Conservation (phyloP, 352 stramenopile species). For the Phytophthora crassamura region DNA sequence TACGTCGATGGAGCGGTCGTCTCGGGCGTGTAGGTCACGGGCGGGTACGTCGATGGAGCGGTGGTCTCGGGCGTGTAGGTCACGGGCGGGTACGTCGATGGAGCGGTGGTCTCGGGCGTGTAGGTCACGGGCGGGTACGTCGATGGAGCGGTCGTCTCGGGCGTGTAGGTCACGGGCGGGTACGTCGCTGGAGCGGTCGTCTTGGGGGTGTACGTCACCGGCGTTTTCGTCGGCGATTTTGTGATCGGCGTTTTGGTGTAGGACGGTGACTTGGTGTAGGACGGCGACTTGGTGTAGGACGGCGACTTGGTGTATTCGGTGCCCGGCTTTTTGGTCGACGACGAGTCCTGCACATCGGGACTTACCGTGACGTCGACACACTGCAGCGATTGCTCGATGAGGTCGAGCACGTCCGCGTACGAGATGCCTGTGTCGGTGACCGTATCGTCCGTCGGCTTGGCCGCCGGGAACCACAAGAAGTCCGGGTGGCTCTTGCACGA, state of each 20-base stretch:
- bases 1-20: too few species aligned
- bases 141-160: not conserved
- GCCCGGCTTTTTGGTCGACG: conserved; percentile 23
- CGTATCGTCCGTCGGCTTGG: conserved; percentile 31
- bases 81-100: too few species aligned
- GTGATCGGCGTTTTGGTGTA: conserved; percentile 17
- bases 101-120: not conserved
- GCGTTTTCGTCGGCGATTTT: not conserved
- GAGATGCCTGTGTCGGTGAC: conserved; percentile 33
- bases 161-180: not conserved
- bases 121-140: conserved; percentile 6
- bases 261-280: conserved; percentile 15
- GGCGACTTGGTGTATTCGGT: conserved; percentile 24
- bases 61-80: conserved; percentile 11
- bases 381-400: conserved; percentile 26
- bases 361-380: conserved; percentile 31
- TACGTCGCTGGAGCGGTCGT: not conserved
- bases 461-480: conserved; percentile 48
- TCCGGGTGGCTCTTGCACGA: conserved; percentile 41
- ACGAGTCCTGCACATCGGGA: conserved; percentile 12
- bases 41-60: not conserved
- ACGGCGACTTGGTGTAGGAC: conserved; percentile 18
- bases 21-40: too few species aligned
- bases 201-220: conserved; percentile 4
- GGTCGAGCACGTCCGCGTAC: conserved; percentile 23